Evolutionary conservation across 1,284 basidiomycete species (phyloP), one percentile per base, ranked within the genome.

Genomic region (Microbotryomycetes sp.): DNA sequence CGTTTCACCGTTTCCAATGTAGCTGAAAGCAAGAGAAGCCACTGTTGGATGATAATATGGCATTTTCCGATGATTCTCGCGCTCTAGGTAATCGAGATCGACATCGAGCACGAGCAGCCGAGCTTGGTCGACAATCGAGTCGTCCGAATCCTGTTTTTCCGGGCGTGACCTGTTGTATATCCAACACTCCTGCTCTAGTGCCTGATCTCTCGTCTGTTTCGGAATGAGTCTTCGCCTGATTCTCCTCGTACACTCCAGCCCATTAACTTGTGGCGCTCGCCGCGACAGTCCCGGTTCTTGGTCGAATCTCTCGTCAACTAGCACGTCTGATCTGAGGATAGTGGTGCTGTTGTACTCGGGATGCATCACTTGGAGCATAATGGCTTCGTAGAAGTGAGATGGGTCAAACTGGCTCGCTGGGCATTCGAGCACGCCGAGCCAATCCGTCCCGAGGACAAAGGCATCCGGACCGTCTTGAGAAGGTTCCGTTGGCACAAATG

Each of bases 291-390:
- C n/a, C 23, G 52, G 26, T 23, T 58, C 50, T 35, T 9, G 24
- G 50, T 31, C 13, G 21, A 23, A 21, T 28, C 29, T 41, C 31
- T 3, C 75, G 74, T 56, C 87, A 81, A 4, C 74, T 71, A 89
- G 41, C 1, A 80, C 79, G 50, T 90, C 86, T 0, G 88, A 86
- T 1, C 88, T 82, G 16, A 91, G 75, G 56, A 91, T 90, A 30
- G 89, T 80, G 0, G 87, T 87, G 0, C 86, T 88, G 71, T 89
- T 89, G 74, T 88, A 87, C 71, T 90, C 88, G 9, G 88, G 88
- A 70, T 89, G 87, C 52, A 85, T 80, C 3, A 89, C 77, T 29
- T 89, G 76, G 1, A 54, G 18, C 23, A 26, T 9, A 9, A 65
- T 45, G 6, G 29, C 54, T 0, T 30, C 15, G n/a, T 45, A 13